Percentiles rank a stretch among this genome's conserved stretches.
These are phyloP conservation scores for Dictyostelium firmibasis DNA, from an alignment of 78 protist species.

Conservation along the genomic window DNA sequence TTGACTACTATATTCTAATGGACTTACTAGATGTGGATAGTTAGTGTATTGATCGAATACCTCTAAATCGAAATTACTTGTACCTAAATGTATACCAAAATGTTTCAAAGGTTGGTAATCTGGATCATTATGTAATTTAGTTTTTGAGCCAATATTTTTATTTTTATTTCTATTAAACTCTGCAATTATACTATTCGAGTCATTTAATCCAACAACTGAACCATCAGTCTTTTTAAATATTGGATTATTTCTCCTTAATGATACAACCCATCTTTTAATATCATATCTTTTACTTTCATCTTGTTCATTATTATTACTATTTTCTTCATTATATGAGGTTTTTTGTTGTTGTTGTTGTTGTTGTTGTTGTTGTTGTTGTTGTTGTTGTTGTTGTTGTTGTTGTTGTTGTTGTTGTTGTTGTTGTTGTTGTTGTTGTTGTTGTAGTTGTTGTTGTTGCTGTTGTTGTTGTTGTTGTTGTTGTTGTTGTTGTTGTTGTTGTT, in stretches of 20 bases:
- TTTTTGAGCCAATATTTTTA: background rate
- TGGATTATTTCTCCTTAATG: constrained; percentile 20
- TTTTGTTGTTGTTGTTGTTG: background rate
- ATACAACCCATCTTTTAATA: constrained; percentile 67
- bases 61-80: constrained; percentile 19
- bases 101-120: constrained; percentile 51
- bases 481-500: background rate
- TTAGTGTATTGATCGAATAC: constrained; percentile 6
- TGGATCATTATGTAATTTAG: background rate
- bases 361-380: background rate
- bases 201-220: background rate
- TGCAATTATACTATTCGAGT: background rate
- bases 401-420: background rate
- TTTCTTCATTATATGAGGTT: background rate
- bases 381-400: background rate
- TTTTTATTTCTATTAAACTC: background rate
- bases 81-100: constrained; percentile 52
- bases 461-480: background rate
- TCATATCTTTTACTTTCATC: constrained; percentile 34
- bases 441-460: background rate
- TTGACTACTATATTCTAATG: background rate
- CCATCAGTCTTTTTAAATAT: background rate
- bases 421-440: background rate
- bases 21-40: background rate
- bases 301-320: background rate